Percentiles rank a stretch among this genome's conserved stretches.
These are phyloP conservation scores for Colletotrichum sp. DNA, from an alignment of 2,329 filamentous ascomycete species.

Conservation along the genomic window DNA sequence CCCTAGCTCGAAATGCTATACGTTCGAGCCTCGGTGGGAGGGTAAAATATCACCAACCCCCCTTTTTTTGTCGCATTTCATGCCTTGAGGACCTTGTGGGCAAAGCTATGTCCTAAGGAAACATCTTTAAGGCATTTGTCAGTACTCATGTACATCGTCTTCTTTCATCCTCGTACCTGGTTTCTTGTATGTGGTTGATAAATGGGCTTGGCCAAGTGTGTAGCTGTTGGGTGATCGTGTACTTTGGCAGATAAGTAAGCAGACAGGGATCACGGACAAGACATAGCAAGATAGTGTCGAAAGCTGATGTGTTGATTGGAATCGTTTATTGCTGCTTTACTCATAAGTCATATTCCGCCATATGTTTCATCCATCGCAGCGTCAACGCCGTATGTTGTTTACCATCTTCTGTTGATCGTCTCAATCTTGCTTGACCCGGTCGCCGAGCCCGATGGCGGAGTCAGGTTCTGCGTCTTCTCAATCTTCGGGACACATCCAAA, in stretches of 20 bases:
- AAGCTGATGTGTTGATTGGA: not conserved
- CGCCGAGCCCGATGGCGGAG: not conserved
- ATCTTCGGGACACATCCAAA: conserved; percentile 18
- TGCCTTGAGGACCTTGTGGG: not conserved
- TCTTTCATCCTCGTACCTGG: not conserved
- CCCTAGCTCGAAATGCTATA: not conserved
- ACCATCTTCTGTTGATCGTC: not conserved
- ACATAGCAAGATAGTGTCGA: not conserved
- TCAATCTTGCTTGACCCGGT: not conserved
- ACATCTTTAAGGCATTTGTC: not conserved
- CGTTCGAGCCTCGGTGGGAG: not conserved
- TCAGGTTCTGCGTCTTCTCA: conserved; percentile 11
- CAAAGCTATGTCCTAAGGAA: not conserved
- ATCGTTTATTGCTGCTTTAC: not conserved
- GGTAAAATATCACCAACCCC: not conserved
- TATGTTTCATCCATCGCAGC: not conserved
- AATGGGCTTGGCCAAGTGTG: not conserved
- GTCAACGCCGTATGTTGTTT: fast-evolving
- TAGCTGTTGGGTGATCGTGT: not conserved
- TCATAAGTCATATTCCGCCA: not conserved
- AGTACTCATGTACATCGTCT: not conserved
- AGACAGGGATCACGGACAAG: not conserved
- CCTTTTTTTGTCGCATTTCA: not conserved
- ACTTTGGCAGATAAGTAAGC: not conserved
- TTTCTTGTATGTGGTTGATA: not conserved